Percentiles rank a stretch among this genome's conserved stretches.
Evolutionary conservation across 2,329 filamentous ascomycete species (phyloP).

Genomic region (Penicillium sp.): DNA sequence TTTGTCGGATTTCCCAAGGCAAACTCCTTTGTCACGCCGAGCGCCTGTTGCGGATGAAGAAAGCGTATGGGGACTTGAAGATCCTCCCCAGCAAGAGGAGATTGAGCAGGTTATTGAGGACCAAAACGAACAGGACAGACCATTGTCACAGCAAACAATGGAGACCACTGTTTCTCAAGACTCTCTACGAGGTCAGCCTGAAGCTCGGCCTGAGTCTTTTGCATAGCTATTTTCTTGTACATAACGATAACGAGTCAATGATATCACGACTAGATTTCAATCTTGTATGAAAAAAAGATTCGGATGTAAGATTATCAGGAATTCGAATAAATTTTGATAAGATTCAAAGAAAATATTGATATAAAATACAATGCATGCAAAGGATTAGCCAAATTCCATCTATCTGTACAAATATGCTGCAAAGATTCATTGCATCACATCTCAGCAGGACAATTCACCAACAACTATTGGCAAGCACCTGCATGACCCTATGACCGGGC

Average conservation of each 20-base stretch:
- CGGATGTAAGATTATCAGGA: neutral
- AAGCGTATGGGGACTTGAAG: neutral
- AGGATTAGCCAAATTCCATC: slow-evolving; percentile 27
- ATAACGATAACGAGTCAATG: neutral
- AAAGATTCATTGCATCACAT: slow-evolving; percentile 22
- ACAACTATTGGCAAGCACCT: neutral
- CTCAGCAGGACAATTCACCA: slow-evolving; percentile 9
- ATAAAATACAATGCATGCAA: slow-evolving; percentile 36
- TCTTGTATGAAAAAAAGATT: neutral
- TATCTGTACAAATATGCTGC: slow-evolving; percentile 36
- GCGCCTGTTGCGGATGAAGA: slow-evolving; percentile 8
- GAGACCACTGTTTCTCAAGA: neutral
- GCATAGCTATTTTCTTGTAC: neutral
- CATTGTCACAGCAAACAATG: neutral
- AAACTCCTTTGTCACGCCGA: neutral
- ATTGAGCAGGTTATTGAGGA: neutral
- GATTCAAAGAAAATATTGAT: slow-evolving; percentile 7
- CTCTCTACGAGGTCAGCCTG: neutral
- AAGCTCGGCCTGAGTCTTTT: slow-evolving; percentile 6
- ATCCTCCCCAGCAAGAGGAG: neutral
- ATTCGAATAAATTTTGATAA: neutral
- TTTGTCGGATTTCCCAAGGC: neutral
- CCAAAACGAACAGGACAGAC: neutral
- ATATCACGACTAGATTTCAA: neutral
- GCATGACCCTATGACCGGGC: slow-evolving; percentile 23